phyloP scores from a whole-genome alignment of 768 basidiomycete species.

The Mycena vulgaris region DNA sequence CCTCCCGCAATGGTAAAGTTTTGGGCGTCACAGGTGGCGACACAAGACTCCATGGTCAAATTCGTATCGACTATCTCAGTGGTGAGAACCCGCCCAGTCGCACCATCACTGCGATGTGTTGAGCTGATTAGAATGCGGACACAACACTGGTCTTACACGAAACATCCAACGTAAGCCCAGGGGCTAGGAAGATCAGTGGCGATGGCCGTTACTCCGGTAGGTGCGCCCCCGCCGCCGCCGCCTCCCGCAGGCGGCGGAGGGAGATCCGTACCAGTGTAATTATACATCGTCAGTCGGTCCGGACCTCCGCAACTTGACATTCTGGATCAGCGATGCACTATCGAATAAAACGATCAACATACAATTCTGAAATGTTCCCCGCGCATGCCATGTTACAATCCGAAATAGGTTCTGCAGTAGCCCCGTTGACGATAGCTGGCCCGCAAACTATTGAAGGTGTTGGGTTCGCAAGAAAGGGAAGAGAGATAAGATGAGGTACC shows the following conservation, averaged over 20 bases:
- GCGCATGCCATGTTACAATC: conserved; percentile 79
- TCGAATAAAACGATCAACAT: neutral
- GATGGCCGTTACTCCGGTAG: conserved; percentile 58
- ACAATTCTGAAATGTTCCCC: conserved; percentile 73
- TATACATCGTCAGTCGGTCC: conserved; percentile 75
- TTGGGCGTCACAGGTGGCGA: conserved; percentile 66
- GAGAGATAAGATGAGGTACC: too few relatives aligned
- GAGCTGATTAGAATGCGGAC: neutral
- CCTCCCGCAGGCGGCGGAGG: conserved; percentile 56
- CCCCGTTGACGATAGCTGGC: conserved; percentile 59
- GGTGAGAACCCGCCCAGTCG: conserved; percentile 71
- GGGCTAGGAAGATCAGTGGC: conserved; percentile 65
- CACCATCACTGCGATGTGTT: conserved; percentile 65
- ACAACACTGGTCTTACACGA: conserved; percentile 69
- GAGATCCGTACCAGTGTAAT: conserved; percentile 74
- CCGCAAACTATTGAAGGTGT: conserved; percentile 63
- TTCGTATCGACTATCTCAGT: conserved; percentile 51
- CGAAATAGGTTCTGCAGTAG: conserved; percentile 59
- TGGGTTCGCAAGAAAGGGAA: too few relatives aligned
- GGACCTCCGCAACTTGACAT: conserved; percentile 77
- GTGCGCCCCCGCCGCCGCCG: conserved; percentile 29
- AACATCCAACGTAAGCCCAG: conserved; percentile 78
- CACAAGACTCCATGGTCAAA: conserved; percentile 74
- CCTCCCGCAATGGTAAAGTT: conserved; percentile 79
- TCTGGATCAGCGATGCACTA: neutral